Base-by-base conservation (phyloP, 495 filamentous ascomycete species). In the Trypethelium eluteriae region DNA sequence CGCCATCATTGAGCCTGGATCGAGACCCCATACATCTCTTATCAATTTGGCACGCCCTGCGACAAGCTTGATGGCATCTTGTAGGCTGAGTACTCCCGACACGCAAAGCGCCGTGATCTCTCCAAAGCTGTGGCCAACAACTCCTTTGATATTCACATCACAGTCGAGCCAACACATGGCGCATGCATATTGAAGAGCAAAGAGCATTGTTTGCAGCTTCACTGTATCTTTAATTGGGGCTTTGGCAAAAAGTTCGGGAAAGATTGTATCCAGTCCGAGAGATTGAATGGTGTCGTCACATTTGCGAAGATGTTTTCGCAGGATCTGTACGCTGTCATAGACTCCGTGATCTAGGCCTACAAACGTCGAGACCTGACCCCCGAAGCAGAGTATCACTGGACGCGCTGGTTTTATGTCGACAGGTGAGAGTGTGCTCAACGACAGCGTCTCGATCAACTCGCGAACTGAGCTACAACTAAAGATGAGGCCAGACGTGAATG, bases 341-440 rank as follows among this genome's bases (percentile, higher is more conserved):
- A 62, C n/a, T 32, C 32, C 18, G 9, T 18, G 61, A 56, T 80
- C 72, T 0, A 85, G 65, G 0, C 82, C 81, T 0, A 84, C 69
- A 34, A 66, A 80, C 0, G 65, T 78, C 0, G 79, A 81, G 0
- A 78, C 70, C 66, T 86, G 83, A 6, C 82, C 83, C 2, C 83
- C 82, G 57, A 86, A 85, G 67, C 80, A 83, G 0, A 86, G 70
- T 2, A 86, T 69, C 0, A 84, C 75, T 0, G 82, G 79, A 38
- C 62, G 65, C 7, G 75, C 63, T 25, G 63, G 49, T 18, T 36
- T 12, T n/a, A 41, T 3, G 7, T 68, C 61, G 2, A 39, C 65
- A 39, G 18, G 63, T 14, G 35, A 14, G n/a, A 70, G 18, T 16
- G 49, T 2, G 25, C 16, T 35, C 16, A n/a, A 9, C 49, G 18